Percentiles rank a stretch among this genome's conserved stretches.
Conservation (phyloP, 441 rosid species). For the Breynia disticha region DNA sequence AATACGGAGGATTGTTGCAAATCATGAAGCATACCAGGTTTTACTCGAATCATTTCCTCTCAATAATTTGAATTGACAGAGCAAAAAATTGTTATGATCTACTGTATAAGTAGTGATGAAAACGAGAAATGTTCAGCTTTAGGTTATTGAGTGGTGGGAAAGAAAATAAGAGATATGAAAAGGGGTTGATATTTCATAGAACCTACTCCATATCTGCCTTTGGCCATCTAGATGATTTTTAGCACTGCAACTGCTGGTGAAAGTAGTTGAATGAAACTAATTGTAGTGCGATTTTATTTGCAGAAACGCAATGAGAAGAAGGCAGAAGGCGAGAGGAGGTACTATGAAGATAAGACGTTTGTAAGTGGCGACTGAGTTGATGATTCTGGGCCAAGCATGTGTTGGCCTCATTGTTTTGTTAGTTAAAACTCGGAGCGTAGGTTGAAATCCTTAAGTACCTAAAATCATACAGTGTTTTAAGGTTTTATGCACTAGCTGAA, state of each 20-base stretch:
- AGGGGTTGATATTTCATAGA: background rate
- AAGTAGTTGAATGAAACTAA: background rate
- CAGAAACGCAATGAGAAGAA: conserved; percentile 68
- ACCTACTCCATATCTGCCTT: background rate
- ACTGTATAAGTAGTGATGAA: background rate
- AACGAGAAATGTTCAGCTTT: background rate
- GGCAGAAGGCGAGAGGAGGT: conserved; percentile 45
- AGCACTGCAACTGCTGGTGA: too few species aligned
- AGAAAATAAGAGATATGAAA: background rate
- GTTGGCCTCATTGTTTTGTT: background rate
- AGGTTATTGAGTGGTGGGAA: background rate
- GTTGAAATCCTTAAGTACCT: conserved; percentile 11
- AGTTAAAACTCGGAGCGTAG: background rate
- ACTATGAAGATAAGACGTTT: conserved; percentile 41
- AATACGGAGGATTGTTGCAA: conserved; percentile 55
- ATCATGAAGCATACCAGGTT: conserved; percentile 64
- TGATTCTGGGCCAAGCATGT: conserved; percentile 3
- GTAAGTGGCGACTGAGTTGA: conserved; percentile 39
- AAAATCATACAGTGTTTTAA: background rate
- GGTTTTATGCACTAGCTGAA: conserved; percentile 15
- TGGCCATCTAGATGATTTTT: background rate
- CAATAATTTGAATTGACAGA: background rate
- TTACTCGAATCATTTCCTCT: background rate
- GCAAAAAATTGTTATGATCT: background rate
- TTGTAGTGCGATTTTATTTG: conserved; percentile 2